A percentile compares a stretch with the other conserved stretches of the same genome.
Evolutionary conservation across 768 basidiomycete genomes (phyloP).

Genomic region (Suillus lakei): DNA sequence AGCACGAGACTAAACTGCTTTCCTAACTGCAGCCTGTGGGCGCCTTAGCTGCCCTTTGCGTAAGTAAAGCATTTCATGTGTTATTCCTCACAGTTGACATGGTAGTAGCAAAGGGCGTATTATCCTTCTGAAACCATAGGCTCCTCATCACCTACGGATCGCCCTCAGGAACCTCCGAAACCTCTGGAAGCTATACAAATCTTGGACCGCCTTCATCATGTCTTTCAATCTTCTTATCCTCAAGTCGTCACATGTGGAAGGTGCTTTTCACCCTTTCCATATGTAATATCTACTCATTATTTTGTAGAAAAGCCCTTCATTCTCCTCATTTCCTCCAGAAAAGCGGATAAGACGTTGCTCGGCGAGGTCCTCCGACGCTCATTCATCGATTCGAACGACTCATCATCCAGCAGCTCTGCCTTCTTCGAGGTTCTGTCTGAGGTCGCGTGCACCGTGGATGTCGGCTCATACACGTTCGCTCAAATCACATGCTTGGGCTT

Average conservation of each 20-base stretch:
- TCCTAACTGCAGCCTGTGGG: slow-evolving; percentile 90
- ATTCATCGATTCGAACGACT: slow-evolving; percentile 59
- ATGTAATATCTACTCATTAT: slow-evolving; percentile 18
- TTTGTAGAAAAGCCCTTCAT: slow-evolving; percentile 72
- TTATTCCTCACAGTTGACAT: slow-evolving; percentile 10
- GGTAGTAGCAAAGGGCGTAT: slow-evolving; percentile 73
- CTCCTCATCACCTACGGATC: slow-evolving; percentile 66
- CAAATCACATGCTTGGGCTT: slow-evolving; percentile 80
- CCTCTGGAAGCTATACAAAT: slow-evolving; percentile 56
- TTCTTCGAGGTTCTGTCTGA: slow-evolving; percentile 85
- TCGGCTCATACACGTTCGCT: slow-evolving; percentile 69
- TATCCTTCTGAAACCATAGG: slow-evolving; percentile 62
- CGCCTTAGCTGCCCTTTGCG: slow-evolving; percentile 86
- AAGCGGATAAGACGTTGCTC: slow-evolving; percentile 58
- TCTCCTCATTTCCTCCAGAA: slow-evolving; percentile 65
- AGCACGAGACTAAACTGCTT: slow-evolving; percentile 70
- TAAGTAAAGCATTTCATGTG: slow-evolving; percentile 47
- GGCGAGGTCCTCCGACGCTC: slow-evolving; percentile 72
- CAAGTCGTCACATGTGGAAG: slow-evolving; percentile 40
- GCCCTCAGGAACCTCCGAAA: slow-evolving; percentile 53
- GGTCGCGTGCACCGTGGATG: slow-evolving; percentile 57
- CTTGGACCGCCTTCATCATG: slow-evolving; percentile 70
- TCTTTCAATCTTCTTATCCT: slow-evolving; percentile 63
- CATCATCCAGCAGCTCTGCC: slow-evolving; percentile 58
- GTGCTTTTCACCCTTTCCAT: slow-evolving; percentile 12